Percentiles rank a stretch among this genome's conserved stretches.
phyloP scores from a whole-genome alignment of 2,329 filamentous ascomycete genomes.

The Aspergillus sp. region DNA sequence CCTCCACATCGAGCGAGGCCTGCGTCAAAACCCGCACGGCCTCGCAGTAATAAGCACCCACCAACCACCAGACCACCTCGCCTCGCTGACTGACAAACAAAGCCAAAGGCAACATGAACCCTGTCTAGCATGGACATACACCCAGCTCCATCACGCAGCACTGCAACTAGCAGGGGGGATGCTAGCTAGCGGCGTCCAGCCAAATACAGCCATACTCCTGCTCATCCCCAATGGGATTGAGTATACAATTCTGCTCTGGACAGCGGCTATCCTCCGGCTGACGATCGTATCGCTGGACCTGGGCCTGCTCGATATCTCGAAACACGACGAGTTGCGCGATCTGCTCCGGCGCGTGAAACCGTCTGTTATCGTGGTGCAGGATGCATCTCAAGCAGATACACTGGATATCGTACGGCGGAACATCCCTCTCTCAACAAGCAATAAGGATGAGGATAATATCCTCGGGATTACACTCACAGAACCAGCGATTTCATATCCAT shows the following conservation, averaged over 20 bases:
- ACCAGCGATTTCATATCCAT: too few species aligned
- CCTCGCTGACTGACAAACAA: not conserved
- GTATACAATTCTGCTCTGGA: not conserved
- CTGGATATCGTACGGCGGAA: not conserved
- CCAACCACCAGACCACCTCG: not conserved
- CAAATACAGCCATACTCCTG: not conserved
- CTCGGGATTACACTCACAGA: not conserved
- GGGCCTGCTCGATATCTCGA: not conserved
- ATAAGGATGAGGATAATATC: too few species aligned
- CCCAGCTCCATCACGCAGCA: not conserved
- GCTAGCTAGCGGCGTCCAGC: not conserved
- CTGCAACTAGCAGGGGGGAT: not conserved
- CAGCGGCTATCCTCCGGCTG: not conserved
- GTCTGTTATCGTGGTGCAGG: not conserved
- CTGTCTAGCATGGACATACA: slow-evolving; percentile 5
- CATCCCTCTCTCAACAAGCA: not conserved
- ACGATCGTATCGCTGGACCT: not conserved
- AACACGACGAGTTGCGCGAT: not conserved
- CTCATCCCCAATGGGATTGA: not conserved
- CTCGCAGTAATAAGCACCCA: not conserved
- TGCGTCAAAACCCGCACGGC: not conserved
- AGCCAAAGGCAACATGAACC: not conserved
- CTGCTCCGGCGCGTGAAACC: not conserved
- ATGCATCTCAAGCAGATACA: not conserved
- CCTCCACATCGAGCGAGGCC: not conserved